Base-by-base conservation (phyloP, 2,329 filamentous ascomycete genomes). In the Fusarium albosuccineum region DNA sequence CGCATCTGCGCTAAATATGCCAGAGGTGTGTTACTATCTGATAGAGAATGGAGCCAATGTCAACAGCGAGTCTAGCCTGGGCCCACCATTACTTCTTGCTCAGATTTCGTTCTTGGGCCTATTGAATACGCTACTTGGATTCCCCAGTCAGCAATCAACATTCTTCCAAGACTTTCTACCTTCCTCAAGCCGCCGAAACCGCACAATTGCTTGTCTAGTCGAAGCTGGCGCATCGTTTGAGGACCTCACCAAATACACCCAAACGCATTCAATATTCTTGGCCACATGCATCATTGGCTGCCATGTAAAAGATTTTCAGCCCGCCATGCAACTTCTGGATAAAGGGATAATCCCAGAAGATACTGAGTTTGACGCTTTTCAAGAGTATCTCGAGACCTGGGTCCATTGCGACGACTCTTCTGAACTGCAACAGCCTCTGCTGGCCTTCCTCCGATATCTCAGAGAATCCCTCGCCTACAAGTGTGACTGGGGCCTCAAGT, bases 1-100 rank as follows among this genome's bases (percentile, higher is more conserved):
- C 41, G 66, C 62, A 17, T 9, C 67, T 11, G 49, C 56, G 3
- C 39, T 68, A 30, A 56, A 50, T 34, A 9, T 66, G 0, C 52
- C 44, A 0, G 62, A 69, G 11, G 46, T 69, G 8, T 68, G 62
- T 22, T 2, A 3, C 0, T 60, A 42, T 4, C 42, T 69, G 4
- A 36, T 60, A 1, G 0, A 26, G 0, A 17, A 10, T 3, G 41
- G 22, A 6, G 34, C 34, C 0, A 16, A 7, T 4, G 30, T 27
- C 13, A 48, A 57, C 2, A 0, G 26, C 0, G 29, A 9, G 45
- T 33, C 29, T 16, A 11, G 5, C 11, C 13, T 36, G 45, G 45
- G 45, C 11, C 33, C 45, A 4, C 45, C 45, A 4, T 29, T 48
- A 33, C 16, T 48, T 17, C 45, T 48, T 10, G 45, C 45, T 22